Conservation (phyloP, 768 basidiomycete species). For the Panellus pusillus region DNA sequence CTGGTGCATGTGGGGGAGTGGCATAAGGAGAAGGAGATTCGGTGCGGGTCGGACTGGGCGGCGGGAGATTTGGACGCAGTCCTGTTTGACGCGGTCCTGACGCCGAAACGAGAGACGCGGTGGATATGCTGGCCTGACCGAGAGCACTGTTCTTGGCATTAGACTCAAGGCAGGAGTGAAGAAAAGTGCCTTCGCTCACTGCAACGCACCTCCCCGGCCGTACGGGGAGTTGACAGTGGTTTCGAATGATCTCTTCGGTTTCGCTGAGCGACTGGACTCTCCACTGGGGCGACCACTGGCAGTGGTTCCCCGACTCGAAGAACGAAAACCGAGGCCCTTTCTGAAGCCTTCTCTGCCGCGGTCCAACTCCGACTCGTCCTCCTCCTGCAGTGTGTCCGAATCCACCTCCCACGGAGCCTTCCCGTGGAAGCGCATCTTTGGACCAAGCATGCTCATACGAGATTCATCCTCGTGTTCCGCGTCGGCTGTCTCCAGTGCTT, state of each 20-base stretch:
- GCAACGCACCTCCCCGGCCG: constrained; percentile 52
- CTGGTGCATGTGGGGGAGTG: constrained; percentile 32
- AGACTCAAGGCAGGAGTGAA: constrained; percentile 5
- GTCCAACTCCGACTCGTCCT: constrained; percentile 47
- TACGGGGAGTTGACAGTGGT: constrained; percentile 43
- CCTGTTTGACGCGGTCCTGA: constrained; percentile 19
- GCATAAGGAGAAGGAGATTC: constrained; percentile 31
- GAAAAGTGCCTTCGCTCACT: constrained; percentile 46
- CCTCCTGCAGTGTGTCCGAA: constrained; percentile 45
- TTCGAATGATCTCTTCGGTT: constrained; percentile 60
- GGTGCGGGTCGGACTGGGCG: constrained; percentile 21
- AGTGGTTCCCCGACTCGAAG: constrained; percentile 45
- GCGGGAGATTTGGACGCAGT: constrained; percentile 14
- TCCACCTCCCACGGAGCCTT: constrained; percentile 81
- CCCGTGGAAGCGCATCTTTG: constrained; percentile 80
- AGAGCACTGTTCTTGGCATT: constrained; percentile 42
- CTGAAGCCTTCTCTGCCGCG: constrained; percentile 38
- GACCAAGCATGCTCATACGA: constrained; percentile 75
- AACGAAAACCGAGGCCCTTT: constrained; percentile 46
- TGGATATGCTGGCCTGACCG: constrained; percentile 61
- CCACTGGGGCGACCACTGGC: constrained; percentile 54
- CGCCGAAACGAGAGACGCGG: constrained; percentile 34
- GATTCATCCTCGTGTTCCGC: constrained; percentile 43
- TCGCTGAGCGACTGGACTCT: constrained; percentile 59
- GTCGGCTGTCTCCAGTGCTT: constrained; percentile 34